Base-by-base conservation (phyloP, 1,139 yeast species). In the Candida pseudocylindracea region DNA sequence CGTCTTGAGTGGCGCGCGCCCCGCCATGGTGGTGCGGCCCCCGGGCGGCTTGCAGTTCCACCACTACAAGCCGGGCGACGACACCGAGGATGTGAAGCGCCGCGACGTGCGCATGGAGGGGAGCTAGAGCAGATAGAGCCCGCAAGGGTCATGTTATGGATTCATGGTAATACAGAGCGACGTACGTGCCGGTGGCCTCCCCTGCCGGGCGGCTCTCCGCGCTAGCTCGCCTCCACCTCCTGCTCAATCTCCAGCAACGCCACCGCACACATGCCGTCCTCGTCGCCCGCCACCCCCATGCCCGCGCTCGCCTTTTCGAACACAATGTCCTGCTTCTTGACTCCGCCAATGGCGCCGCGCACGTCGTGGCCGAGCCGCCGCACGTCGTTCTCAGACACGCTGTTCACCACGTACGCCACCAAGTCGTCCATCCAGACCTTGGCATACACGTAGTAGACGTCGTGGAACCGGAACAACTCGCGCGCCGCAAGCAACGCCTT, bases 391-490 rank as follows among this genome's bases (percentile, higher is more conserved):
- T 66, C 72, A 29, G 50, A 47, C 20, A 73, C 60, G 29, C 51
- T 54, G 37, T 70, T 72, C 33, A 83, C 68, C 13, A 79, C 48
- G 93, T 93, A 88, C 4, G 76, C 58, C 35, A 81, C 62, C 41
- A 83, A 57, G 48, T 88, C 96, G 43, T 79, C 88, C 10, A 85
- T 45, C 60, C 83, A 63, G 2, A 85, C 64, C 44, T 71, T 72
- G 43, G 79, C 79, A 49, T 88, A 88, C 8, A 81, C 85, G 44
- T 78, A 78, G 48, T 83, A 83, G n/a, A 76, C 65, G 41, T 85
- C 95, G 45, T 79, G 88, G 42, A 56, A 73, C 36, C 94, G 63
- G 49, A 83, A 83, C n/a, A 76, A 51, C 43, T 76, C 85, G 41
- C 78, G 65, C 10, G 71, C 50, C 15, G 62, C 67, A 28, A 83